Evolutionary conservation across 2,329 filamentous ascomycete genomes (phyloP), one percentile per base, ranked within the genome.

Genomic region (Neobulgaria alba): DNA sequence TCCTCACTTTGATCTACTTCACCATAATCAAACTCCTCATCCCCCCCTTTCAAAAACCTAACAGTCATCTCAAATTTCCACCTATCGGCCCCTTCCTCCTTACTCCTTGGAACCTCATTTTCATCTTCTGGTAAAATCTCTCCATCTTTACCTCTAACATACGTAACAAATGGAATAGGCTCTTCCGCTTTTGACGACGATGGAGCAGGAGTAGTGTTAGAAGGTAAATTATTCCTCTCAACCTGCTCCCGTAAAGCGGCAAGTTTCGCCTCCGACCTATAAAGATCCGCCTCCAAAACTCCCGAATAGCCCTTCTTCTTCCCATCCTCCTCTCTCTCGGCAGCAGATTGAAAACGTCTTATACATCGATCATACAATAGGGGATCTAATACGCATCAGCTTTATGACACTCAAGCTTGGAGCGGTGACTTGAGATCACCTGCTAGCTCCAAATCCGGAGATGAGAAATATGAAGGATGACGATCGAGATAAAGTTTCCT

Each of bases 1-100:
- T 59, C 57, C 8, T 57, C 56, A 41, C 46, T 56, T 32, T 53
- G 50, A 53, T 61, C 59, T 14, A 61, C 51, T 15, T 34, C 32
- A 21, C 38, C 39, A 42, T 61, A 61, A 30, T 59, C 50, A 45
- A 61, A 60, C 32, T 61, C 59, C n/a, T 38, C 42, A 48, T 61
- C 58, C 4, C 57, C 56, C 0, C 59, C 59, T n/a, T 42, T 54
- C 30, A 61, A 35, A 45, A 61, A 61, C 10, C 51, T 50, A 7
- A 61, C 14, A 7, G 56, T 59, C 58, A 61, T 61, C 33, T 47
- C 57, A 41, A 55, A 58, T 36, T 53, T 55, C 59, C 59, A 61
- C 32, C 52, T 49, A 29, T 60, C 57, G 16, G 52, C 39, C 2
- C 57, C 59, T 19, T 61, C 57, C 32, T 60, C 57, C 36, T 53